A percentile compares a stretch with the other conserved stretches of the same genome.
phyloP scores from a whole-genome alignment of 495 filamentous ascomycete genomes.

The Cenococcum geophilum region DNA sequence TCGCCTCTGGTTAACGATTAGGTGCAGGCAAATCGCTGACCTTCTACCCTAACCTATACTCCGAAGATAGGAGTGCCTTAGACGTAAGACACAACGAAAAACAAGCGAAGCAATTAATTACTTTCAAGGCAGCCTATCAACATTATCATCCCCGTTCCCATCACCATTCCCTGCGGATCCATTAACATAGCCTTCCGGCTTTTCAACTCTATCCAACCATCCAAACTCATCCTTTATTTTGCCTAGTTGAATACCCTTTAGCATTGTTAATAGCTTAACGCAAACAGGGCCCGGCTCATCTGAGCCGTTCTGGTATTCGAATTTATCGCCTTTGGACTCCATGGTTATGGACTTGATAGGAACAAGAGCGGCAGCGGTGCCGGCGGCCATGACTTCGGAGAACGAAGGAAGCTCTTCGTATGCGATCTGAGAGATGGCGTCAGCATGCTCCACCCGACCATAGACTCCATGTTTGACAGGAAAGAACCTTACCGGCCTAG shows the following conservation, averaged over 20 bases:
- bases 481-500: constrained; percentile 32
- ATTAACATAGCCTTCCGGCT: constrained; percentile 29
- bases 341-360: constrained; percentile 84
- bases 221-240: constrained; percentile 66
- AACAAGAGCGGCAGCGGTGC: constrained; percentile 86
- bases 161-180: background rate
- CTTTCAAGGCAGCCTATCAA: constrained; percentile 12
- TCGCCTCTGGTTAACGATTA: too few relatives aligned
- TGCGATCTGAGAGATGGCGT: constrained; percentile 47
- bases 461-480: background rate
- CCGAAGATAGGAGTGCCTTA: too few relatives aligned
- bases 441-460: constrained; percentile 1
- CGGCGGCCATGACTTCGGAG: constrained; percentile 82
- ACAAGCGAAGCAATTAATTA: background rate
- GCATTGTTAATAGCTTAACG: constrained; percentile 59
- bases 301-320: constrained; percentile 41
- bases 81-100: too few relatives aligned
- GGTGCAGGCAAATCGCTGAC: too few relatives aligned
- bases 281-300: constrained; percentile 54
- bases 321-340: constrained; percentile 56
- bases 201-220: constrained; percentile 58
- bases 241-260: constrained; percentile 81
- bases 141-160: background rate
- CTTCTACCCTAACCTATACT: too few relatives aligned
- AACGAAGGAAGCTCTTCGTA: constrained; percentile 75